These are phyloP conservation scores for Trapa bicornis DNA, from an alignment of 345 rosid genomes.

Conservation along the genomic window DNA sequence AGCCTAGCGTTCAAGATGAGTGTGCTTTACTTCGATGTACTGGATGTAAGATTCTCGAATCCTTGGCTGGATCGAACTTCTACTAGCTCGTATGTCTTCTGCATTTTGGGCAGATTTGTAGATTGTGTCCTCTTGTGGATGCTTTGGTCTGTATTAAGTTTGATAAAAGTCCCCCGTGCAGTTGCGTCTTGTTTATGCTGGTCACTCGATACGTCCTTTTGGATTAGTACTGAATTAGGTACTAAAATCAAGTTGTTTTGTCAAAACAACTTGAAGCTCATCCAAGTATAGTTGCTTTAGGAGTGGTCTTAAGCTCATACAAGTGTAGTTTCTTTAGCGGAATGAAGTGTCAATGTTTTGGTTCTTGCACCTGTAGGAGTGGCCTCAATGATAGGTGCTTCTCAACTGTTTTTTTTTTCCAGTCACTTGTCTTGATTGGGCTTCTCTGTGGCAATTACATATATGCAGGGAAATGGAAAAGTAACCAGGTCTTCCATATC, in stretches of 20 bases:
- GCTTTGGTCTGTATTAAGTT: background rate
- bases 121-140: background rate
- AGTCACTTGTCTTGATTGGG: background rate
- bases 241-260: background rate
- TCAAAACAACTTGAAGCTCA: background rate
- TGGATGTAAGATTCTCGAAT: constrained; percentile 32
- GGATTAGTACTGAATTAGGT: background rate
- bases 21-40: constrained; percentile 84
- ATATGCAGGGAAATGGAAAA: constrained; percentile 53
- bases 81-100: background rate
- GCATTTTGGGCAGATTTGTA: background rate
- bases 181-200: background rate
- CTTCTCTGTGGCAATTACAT: constrained; percentile 7
- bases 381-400: background rate
- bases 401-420: background rate
- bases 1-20: constrained; percentile 97
- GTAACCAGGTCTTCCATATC: constrained; percentile 38
- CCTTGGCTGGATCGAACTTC: background rate
- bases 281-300: no score
- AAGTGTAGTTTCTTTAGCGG: background rate
- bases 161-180: background rate
- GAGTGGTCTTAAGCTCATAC: background rate
- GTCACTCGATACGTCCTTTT: background rate
- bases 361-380: background rate
- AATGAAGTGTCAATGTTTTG: background rate